Conservation (phyloP, 2,329 filamentous ascomycete genomes). For the Fusarium continuum region DNA sequence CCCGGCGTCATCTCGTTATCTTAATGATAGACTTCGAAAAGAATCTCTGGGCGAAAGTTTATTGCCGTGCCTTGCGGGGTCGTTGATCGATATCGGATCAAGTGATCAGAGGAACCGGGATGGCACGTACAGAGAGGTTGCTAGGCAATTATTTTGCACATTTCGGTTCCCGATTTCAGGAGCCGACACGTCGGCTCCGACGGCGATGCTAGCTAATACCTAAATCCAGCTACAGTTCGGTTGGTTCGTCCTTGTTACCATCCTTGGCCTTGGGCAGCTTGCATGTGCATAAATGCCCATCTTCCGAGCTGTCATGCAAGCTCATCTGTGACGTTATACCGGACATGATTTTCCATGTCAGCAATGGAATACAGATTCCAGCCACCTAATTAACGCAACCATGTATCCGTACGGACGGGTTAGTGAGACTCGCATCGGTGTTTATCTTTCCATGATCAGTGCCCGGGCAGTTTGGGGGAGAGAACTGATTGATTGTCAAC, state of each 20-base stretch:
- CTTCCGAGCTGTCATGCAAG: constrained; percentile 4
- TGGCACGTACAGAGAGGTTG: background rate
- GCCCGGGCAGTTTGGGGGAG: background rate
- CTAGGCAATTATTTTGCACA: constrained; percentile 16
- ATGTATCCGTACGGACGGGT: background rate
- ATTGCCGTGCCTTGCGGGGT: background rate
- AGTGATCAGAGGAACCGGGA: background rate
- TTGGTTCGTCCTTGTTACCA: background rate
- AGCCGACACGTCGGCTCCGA: constrained; percentile 30
- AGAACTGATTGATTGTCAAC: no score
- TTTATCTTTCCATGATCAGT: background rate
- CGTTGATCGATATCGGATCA: background rate
- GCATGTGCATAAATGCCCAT: background rate
- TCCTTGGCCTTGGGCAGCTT: background rate
- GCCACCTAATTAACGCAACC: no score
- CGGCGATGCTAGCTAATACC: background rate
- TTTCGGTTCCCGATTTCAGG: background rate
- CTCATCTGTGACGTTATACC: background rate
- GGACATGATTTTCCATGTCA: constrained; percentile 34
- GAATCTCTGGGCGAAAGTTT: background rate
- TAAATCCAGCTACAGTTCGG: background rate
- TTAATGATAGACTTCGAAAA: background rate
- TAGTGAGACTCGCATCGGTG: background rate
- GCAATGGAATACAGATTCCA: background rate
- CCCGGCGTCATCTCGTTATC: background rate